Percentiles rank a stretch among this genome's conserved stretches.
Evolutionary conservation across 2,329 filamentous ascomycete species (phyloP).

Genomic region (Domatiomyces globalis): DNA sequence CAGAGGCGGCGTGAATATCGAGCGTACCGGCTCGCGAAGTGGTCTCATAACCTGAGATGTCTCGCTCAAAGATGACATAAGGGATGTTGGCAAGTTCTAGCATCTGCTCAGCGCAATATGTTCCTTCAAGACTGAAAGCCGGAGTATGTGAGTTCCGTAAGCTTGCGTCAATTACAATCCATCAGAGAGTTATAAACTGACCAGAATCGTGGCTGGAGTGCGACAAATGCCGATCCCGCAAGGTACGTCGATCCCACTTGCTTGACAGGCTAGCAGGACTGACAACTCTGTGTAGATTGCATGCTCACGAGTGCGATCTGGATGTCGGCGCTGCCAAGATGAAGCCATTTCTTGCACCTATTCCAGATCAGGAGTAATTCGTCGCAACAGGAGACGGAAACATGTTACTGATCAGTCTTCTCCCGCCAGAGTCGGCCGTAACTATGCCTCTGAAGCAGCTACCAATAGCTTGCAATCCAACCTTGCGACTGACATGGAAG

Average conservation of each 20-base stretch:
- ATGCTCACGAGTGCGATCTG: neutral
- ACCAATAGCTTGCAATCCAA: slow-evolving; percentile 1
- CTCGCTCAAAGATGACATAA: too few species aligned
- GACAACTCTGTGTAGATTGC: slow-evolving; percentile 1
- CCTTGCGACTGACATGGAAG: slow-evolving; percentile 1
- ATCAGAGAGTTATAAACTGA: slow-evolving; percentile 1
- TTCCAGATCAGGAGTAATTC: slow-evolving; percentile 1
- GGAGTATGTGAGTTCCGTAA: slow-evolving; percentile 1
- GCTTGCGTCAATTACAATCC: neutral
- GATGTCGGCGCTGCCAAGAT: neutral
- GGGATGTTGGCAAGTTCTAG: too few species aligned
- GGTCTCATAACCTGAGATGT: too few species aligned
- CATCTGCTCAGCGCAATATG: too few species aligned
- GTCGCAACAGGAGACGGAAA: slow-evolving; percentile 1
- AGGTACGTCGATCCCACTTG: neutral
- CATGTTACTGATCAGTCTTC: slow-evolving; percentile 1
- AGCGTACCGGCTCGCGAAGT: too few species aligned
- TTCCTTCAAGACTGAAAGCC: too few species aligned
- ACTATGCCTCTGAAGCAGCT: neutral
- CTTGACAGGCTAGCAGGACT: neutral
- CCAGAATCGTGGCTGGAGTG: neutral
- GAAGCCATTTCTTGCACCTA: slow-evolving; percentile 1
- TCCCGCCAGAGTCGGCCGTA: neutral
- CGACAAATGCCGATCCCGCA: slow-evolving; percentile 1
- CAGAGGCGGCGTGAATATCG: slow-evolving; percentile 14